Percentiles rank a stretch among this genome's conserved stretches.
Evolutionary conservation across 2,329 filamentous ascomycete genomes (phyloP).

Genomic region (Thielaviopsis punctulata): DNA sequence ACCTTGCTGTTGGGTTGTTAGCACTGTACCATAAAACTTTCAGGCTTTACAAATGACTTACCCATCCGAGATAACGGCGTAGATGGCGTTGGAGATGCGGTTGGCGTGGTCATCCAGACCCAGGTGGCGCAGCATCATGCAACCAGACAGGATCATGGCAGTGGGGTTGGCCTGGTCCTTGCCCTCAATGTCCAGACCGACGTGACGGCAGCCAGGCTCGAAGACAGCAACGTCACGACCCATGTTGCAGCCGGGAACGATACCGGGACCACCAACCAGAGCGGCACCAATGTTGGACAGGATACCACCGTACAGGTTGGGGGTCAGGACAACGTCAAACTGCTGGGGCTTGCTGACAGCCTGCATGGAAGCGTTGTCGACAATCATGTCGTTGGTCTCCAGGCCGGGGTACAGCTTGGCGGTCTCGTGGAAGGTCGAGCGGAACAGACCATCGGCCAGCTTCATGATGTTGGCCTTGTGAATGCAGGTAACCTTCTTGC

Average conservation of each 20-base stretch:
- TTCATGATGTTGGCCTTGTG: slow-evolving; percentile 99
- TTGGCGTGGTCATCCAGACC: slow-evolving; percentile 97
- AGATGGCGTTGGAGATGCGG: slow-evolving; percentile 79
- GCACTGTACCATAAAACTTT: slow-evolving; percentile 14
- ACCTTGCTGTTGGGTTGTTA: slow-evolving; percentile 46
- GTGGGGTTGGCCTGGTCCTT: slow-evolving; percentile 99
- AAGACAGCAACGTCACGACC: slow-evolving; percentile 95
- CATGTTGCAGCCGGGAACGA: slow-evolving; percentile 99
- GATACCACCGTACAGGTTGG: slow-evolving; percentile 97
- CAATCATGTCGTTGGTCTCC: slow-evolving; percentile 98
- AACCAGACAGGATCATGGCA: slow-evolving; percentile 81
- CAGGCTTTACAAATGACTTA: slow-evolving; percentile 28
- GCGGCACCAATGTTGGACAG: slow-evolving; percentile 97
- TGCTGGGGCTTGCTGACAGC: slow-evolving; percentile 91
- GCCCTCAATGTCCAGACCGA: slow-evolving; percentile 98
- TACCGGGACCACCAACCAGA: slow-evolving; percentile 88
- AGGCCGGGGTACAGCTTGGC: slow-evolving; percentile 91
- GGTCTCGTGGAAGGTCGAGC: slow-evolving; percentile 85
- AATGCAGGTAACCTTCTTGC: slow-evolving; percentile 98
- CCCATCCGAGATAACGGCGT: slow-evolving; percentile 73
- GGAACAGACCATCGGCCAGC: slow-evolving; percentile 95
- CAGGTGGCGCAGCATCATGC: slow-evolving; percentile 94
- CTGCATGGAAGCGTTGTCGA: slow-evolving; percentile 99
- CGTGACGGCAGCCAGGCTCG: slow-evolving; percentile 97
- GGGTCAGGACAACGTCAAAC: slow-evolving; percentile 99